These are phyloP conservation scores for Bacidia rubella DNA, from an alignment of 495 filamentous ascomycete species.

Conservation along the genomic window DNA sequence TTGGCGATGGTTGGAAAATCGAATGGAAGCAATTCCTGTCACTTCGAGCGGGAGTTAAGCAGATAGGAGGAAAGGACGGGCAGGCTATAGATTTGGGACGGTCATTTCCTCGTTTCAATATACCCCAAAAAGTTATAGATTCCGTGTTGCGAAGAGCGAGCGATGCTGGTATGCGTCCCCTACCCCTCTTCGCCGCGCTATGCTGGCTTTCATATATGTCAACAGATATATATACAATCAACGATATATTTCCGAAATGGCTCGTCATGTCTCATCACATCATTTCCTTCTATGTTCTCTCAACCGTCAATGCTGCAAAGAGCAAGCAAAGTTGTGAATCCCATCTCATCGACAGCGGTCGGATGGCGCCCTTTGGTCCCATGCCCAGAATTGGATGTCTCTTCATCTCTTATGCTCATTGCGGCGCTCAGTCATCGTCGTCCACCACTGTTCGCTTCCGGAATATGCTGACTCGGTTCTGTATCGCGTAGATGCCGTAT, in stretches of 20 bases:
- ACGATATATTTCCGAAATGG: no score
- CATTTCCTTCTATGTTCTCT: no score
- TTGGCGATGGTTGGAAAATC: not conserved
- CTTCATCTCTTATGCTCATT: not conserved
- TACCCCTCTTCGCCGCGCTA: no score
- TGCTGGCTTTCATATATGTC: no score
- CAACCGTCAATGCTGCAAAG: no score
- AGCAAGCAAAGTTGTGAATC: no score
- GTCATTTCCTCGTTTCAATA: not conserved
- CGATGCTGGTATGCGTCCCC: no score
- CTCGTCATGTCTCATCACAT: no score
- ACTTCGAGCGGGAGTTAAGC: not conserved
- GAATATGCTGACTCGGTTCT: slow-evolving; percentile 32
- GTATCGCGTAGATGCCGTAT: slow-evolving; percentile 50
- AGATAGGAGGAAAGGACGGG: not conserved
- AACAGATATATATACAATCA: no score
- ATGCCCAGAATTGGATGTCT: not conserved
- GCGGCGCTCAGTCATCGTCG: slow-evolving; percentile 27
- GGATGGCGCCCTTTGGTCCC: no score
- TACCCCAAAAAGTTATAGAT: not conserved
- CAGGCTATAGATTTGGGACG: not conserved
- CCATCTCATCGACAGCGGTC: no score
- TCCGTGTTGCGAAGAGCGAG: no score
- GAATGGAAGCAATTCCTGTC: not conserved
- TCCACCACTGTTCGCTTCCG: slow-evolving; percentile 24